Base-by-base conservation (phyloP, 495 filamentous ascomycete species). In the Aspergillus conjunctus region DNA sequence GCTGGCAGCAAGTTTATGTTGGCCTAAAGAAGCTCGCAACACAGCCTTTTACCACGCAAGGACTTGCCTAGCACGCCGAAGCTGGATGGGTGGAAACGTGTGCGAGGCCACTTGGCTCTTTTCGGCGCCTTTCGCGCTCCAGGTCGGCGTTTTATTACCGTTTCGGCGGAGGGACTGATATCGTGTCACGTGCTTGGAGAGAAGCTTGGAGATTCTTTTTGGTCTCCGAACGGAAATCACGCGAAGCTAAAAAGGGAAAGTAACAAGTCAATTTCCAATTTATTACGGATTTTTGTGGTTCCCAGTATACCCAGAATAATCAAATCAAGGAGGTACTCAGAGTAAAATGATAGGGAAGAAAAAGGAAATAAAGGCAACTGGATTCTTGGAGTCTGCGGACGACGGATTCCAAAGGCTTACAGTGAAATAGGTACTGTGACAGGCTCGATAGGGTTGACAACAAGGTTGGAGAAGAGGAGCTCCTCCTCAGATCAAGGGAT, bases 61-160 rank as follows among this genome's bases (percentile, higher is more conserved):
- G 44, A 41, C 12, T n/a, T n/a, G 37, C 37, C 15, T 11, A 41
- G 37, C 9, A 48, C 5, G 18, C 44, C 44, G 17, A 21, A 48
- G 44, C 44, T 48, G 44, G 44, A 20, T 48, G 44, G 44, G 44
- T 48, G 17, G 4, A 21, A 22, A 17, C 15, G 37, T 5, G 26
- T 26, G 26, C 26, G 26, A 26, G 26, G 5, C n/a, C 17, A 48
- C 17, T 48, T 48, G n/a, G 7, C 18, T 21, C 44, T 10, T 22
- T 48, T 48, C 44, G 49, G 49, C 7, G 21, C 69, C 61, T 66
- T 21, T 48, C 10, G 17, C 20, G 44, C 10, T n/a, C 18, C 4
- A 17, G 62, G 64, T 65, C 66, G 68, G 62, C 62, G 66, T 64
- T 56, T 39, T 45, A 41, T 60, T 61, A 51, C 53, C 46, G 58